A percentile compares a stretch with the other conserved stretches of the same genome.
phyloP scores from a whole-genome alignment of 2,329 filamentous ascomycete genomes.

The Trematosphaeria pertusa region DNA sequence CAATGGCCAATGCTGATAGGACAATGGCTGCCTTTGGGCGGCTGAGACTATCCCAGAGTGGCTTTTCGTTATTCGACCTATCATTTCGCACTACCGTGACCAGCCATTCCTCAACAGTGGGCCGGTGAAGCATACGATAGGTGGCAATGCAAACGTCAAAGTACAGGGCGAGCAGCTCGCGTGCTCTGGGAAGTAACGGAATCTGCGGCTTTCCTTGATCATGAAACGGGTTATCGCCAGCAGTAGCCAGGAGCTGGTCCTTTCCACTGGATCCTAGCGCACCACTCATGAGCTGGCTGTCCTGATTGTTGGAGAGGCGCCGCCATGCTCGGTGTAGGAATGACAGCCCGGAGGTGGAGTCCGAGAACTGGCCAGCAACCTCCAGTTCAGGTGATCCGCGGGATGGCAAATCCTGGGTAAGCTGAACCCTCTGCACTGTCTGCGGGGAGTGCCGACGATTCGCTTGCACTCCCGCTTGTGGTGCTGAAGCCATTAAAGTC shows the following conservation, averaged over 20 bases:
- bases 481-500: too few species aligned
- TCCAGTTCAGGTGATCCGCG: conserved; percentile 57
- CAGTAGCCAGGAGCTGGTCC: conserved; percentile 56
- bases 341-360: conserved; percentile 59
- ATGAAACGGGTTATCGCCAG: conserved; percentile 60
- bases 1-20: conserved; percentile 52
- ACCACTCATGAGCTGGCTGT: conserved; percentile 31
- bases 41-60: conserved; percentile 51
- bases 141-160: conserved; percentile 67
- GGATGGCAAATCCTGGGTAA: conserved; percentile 22
- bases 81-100: conserved; percentile 22
- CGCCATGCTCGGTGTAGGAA: conserved; percentile 73
- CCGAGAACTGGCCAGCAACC: conserved; percentile 63
- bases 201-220: conserved; percentile 37
- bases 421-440: too few species aligned
- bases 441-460: too few species aligned
- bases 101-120: conserved; percentile 58
- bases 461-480: too few species aligned
- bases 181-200: conserved; percentile 19
- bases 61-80: conserved; percentile 18
- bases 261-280: conserved; percentile 28
- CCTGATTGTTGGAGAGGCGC: conserved; percentile 67
- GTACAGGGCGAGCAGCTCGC: conserved; percentile 57
- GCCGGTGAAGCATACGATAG: conserved; percentile 62
- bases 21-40: conserved; percentile 52